Percentiles rank a stretch among this genome's conserved stretches.
Evolutionary conservation across 441 rosid species (phyloP).

Genomic region (Cnidoscolus chayamansa): DNA sequence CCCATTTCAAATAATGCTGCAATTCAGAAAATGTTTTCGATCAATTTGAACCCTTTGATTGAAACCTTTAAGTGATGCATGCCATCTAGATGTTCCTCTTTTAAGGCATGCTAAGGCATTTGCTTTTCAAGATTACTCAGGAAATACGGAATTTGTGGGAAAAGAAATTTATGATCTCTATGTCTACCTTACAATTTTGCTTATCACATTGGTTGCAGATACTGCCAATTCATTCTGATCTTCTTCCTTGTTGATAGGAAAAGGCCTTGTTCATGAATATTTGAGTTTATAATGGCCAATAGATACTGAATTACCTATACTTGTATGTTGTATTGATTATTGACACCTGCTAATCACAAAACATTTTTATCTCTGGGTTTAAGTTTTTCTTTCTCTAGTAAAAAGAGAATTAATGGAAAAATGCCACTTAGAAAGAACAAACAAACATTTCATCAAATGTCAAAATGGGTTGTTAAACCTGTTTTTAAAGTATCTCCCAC

Average conservation of each 20-base stretch:
- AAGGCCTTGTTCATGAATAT: background rate
- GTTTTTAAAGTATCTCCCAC: background rate
- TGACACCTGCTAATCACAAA: background rate
- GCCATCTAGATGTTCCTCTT: background rate
- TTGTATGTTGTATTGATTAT: background rate
- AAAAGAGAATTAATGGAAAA: background rate
- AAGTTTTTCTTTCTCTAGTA: too few species aligned
- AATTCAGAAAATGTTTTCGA: constrained; percentile 14
- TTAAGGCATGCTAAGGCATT: background rate
- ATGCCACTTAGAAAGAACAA: background rate
- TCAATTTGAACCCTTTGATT: constrained; percentile 1
- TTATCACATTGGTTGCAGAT: background rate
- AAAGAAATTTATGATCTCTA: background rate
- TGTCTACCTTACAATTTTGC: background rate
- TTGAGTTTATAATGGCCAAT: background rate
- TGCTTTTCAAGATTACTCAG: background rate
- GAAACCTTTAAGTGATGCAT: background rate
- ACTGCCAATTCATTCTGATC: background rate
- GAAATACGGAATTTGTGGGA: background rate
- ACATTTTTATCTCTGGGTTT: background rate
- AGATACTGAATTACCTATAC: background rate
- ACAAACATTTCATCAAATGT: background rate
- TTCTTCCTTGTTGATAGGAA: too few species aligned
- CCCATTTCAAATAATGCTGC: constrained; percentile 13
- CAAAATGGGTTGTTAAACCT: background rate